Conservation (phyloP, 805 yeast genomes). For the Schwanniomyces sp. region DNA sequence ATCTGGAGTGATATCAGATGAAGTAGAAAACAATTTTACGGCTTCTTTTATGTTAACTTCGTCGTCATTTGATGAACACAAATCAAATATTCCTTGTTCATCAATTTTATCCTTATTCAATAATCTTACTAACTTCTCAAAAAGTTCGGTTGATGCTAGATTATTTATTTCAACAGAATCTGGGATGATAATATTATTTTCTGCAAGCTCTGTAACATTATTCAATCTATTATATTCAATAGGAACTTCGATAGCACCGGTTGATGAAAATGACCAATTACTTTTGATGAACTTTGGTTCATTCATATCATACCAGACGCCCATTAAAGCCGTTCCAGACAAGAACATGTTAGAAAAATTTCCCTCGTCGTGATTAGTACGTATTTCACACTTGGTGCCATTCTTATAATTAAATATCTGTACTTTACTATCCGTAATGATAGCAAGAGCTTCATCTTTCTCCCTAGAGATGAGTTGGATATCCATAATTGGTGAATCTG, state of each 20-base stretch:
- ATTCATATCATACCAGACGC: conserved; percentile 39
- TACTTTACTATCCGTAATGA: conserved; percentile 29
- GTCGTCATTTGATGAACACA: conserved; percentile 30
- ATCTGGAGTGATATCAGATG: conserved; percentile 26
- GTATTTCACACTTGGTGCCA: conserved; percentile 10
- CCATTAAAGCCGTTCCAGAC: conserved; percentile 26
- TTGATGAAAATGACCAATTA: conserved; percentile 9
- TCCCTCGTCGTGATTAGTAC: conserved; percentile 12
- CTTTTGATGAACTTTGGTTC: conserved; percentile 23
- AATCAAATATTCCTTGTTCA: conserved; percentile 13
- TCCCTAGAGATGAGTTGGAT: conserved; percentile 19
- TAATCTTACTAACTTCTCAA: conserved; percentile 11
- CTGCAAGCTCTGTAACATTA: conserved; percentile 14
- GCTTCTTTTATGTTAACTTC: conserved; percentile 29
- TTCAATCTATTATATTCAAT: conserved; percentile 14
- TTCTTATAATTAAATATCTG: conserved; percentile 22
- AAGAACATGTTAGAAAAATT: conserved; percentile 29
- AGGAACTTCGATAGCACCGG: conserved; percentile 11
- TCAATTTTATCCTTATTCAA: conserved; percentile 10
- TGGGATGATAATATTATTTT: conserved; percentile 9
- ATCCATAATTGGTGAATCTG: conserved; percentile 28
- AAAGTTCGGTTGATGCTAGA: conserved; percentile 20
- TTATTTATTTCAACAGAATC: conserved; percentile 16
- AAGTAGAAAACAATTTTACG: conserved; percentile 33
- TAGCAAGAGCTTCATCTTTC: conserved; percentile 21